Evolutionary conservation across 257 asterid species (phyloP).

Genomic region (Gardenia jasminoides): DNA sequence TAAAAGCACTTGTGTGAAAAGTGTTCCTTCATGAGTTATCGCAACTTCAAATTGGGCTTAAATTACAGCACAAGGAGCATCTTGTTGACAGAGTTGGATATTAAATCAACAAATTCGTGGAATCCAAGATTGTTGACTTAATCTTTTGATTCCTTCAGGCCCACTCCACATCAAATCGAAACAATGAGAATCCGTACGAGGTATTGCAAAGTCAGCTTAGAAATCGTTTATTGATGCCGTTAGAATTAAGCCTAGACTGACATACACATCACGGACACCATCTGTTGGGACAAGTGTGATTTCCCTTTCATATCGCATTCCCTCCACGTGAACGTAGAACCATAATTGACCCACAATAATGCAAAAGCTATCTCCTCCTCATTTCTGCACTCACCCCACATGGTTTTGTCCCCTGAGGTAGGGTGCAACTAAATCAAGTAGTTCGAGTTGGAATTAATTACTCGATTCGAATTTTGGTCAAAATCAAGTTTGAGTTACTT

Average conservation of each 20-base stretch:
- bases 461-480: too few species aligned
- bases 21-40: too few species aligned
- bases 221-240: background rate
- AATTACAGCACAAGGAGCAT: too few species aligned
- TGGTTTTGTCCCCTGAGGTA: background rate
- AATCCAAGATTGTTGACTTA: background rate
- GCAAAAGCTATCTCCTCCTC: background rate
- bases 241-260: background rate
- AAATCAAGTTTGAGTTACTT: too few species aligned
- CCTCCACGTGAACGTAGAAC: slow-evolving; percentile 45
- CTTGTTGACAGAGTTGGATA: background rate
- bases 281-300: slow-evolving; percentile 20
- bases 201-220: background rate
- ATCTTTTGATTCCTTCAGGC: background rate
- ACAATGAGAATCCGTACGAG: background rate
- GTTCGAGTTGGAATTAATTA: too few species aligned
- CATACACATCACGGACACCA: background rate
- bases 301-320: slow-evolving; percentile 37
- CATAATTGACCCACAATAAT: slow-evolving; percentile 11
- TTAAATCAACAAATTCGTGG: background rate
- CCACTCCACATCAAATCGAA: background rate
- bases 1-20: too few species aligned
- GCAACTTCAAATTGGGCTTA: too few species aligned
- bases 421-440: too few species aligned
- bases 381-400: background rate